These are phyloP conservation scores for Tubosaeta brunneosetosa DNA, from an alignment of 768 basidiomycete genomes.

Conservation along the genomic window DNA sequence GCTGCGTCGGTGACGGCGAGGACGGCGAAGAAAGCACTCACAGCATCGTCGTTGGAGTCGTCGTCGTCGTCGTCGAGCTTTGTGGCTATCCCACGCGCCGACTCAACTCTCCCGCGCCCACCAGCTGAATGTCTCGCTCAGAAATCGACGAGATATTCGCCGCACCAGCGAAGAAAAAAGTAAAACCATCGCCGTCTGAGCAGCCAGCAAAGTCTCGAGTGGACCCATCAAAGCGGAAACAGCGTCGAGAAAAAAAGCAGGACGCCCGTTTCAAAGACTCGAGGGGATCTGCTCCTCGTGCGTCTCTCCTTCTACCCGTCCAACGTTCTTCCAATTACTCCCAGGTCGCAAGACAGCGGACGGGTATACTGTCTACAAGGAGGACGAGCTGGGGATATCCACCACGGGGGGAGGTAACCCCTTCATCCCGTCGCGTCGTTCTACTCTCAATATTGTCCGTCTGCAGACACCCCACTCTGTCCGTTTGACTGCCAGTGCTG, in stretches of 20 bases:
- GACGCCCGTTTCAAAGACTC: slow-evolving; percentile 66
- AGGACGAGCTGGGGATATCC: slow-evolving; percentile 72
- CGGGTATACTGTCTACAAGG: slow-evolving; percentile 75
- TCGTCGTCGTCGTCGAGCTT: slow-evolving; percentile 9
- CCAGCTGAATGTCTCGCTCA: slow-evolving; percentile 47
- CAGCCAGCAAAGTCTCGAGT: neutral
- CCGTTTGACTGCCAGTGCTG: slow-evolving; percentile 91
- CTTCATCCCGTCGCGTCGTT: slow-evolving; percentile 5
- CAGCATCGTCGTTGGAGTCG: slow-evolving; percentile 29
- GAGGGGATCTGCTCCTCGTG: slow-evolving; percentile 66
- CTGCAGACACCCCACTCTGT: slow-evolving; percentile 75
- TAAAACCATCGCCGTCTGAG: neutral
- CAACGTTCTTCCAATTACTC: slow-evolving; percentile 9
- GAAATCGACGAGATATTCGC: slow-evolving; percentile 89
- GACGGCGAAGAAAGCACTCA: slow-evolving; percentile 17
- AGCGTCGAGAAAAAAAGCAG: slow-evolving; percentile 26
- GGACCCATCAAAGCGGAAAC: slow-evolving; percentile 54
- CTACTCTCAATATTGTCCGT: slow-evolving; percentile 19
- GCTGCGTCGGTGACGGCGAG: slow-evolving; percentile 1
- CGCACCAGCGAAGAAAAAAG: slow-evolving; percentile 43
- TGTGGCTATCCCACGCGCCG: slow-evolving; percentile 15
- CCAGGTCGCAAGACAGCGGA: slow-evolving; percentile 76
- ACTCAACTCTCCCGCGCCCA: slow-evolving; percentile 10
- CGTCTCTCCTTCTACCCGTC: slow-evolving; percentile 26
- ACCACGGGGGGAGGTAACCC: slow-evolving; percentile 67